These are phyloP conservation scores for Lepidium campestre DNA, from an alignment of 441 rosid species.

Conservation along the genomic window DNA sequence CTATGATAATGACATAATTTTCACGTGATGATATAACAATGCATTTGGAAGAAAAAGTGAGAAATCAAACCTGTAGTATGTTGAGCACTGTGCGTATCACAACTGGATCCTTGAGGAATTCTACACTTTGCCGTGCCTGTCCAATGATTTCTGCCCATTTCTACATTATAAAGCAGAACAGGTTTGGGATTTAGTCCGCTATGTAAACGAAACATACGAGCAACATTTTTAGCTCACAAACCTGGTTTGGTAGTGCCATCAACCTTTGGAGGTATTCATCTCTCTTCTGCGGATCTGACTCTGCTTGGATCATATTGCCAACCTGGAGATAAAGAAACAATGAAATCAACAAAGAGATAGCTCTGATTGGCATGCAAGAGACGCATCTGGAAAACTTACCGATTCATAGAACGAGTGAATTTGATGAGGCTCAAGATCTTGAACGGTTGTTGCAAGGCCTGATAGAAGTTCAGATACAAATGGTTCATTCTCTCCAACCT, in stretches of 20 bases:
- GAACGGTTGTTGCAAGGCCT: constrained; percentile 87
- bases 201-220: background rate
- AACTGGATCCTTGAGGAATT: constrained; percentile 84
- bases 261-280: constrained; percentile 93
- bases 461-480: constrained; percentile 97
- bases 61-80: constrained; percentile 73
- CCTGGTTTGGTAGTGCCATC: constrained; percentile 98
- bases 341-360: background rate
- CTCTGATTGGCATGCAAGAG: background rate
- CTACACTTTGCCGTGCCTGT: constrained; percentile 98
- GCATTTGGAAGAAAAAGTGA: background rate
- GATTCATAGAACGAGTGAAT: constrained; percentile 99
- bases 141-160: constrained; percentile 97
- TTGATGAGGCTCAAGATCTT: constrained; percentile 99
- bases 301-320: constrained; percentile 98
- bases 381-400: constrained; percentile 37
- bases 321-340: constrained; percentile 47
- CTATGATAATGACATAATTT: background rate
- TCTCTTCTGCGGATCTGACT: constrained; percentile 93
- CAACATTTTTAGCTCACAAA: constrained; percentile 15
- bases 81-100: constrained; percentile 93
- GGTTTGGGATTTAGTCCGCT: background rate
- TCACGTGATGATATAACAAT: background rate
- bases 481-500: constrained; percentile 99
- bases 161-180: constrained; percentile 37